Percentiles rank a stretch among this genome's conserved stretches.
These are phyloP conservation scores for Marchantia paleacea DNA, from an alignment of 225 moss, liverwort and hornwort genomes.

Conservation along the genomic window DNA sequence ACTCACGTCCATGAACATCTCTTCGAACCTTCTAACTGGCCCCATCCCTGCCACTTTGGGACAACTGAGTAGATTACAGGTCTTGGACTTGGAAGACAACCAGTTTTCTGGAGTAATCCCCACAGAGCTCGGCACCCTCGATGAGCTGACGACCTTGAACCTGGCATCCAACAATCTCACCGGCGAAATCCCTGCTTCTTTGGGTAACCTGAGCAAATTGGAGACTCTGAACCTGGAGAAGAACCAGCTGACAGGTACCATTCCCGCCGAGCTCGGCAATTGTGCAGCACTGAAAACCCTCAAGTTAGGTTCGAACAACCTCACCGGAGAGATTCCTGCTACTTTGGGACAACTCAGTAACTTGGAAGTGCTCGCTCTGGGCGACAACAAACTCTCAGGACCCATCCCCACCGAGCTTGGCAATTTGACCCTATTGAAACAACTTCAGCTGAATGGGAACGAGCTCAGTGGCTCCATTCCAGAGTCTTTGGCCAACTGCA, in stretches of 20 bases:
- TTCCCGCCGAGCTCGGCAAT: slow-evolving; percentile 6
- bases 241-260: slow-evolving; percentile 23
- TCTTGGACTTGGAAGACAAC: slow-evolving; percentile 6
- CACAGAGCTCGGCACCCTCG: slow-evolving; percentile 1
- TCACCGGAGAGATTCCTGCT: slow-evolving; percentile 15
- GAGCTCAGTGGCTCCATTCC: slow-evolving; percentile 12
- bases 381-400: slow-evolving; percentile 2
- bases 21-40: slow-evolving; percentile 11
- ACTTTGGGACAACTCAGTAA: background rate
- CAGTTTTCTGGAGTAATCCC: slow-evolving; percentile 10
- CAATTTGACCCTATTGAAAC: background rate
- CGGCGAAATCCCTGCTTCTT: slow-evolving; percentile 5
- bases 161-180: background rate
- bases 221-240: background rate
- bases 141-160: background rate
- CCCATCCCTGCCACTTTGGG: slow-evolving; percentile 5
- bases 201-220: background rate
- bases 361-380: background rate
- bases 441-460: slow-evolving; percentile 2
- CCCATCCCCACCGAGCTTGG: slow-evolving; percentile 8
- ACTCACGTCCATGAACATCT: background rate
- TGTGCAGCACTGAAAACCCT: background rate
- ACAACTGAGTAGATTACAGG: background rate
- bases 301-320: slow-evolving; percentile 9
- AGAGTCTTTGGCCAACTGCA: background rate